These are phyloP conservation scores for Aspergillus chevalieri DNA, from an alignment of 2,329 filamentous ascomycete genomes.

Conservation along the genomic window DNA sequence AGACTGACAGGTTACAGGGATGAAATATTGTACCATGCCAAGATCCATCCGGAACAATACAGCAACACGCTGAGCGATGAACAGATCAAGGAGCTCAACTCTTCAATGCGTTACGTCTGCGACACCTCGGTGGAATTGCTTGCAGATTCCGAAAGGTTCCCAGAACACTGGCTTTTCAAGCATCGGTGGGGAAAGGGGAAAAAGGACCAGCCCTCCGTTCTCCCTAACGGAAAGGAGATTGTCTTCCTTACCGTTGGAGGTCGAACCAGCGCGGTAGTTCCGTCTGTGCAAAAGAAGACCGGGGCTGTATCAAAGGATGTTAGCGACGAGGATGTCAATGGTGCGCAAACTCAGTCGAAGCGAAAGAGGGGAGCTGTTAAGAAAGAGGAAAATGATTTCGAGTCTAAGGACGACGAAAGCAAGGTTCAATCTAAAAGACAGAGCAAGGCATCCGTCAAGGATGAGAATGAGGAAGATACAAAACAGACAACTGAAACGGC, in stretches of 20 bases:
- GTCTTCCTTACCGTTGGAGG: constrained; percentile 84
- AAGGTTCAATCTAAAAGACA: constrained; percentile 21
- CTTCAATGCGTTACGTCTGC: constrained; percentile 71
- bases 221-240: constrained; percentile 82
- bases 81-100: constrained; percentile 66
- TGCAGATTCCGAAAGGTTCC: constrained; percentile 78
- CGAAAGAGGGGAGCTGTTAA: constrained; percentile 26
- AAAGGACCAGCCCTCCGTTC: constrained; percentile 57
- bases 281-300: constrained; percentile 77
- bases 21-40: constrained; percentile 84
- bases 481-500: constrained; percentile 2
- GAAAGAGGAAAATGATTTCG: constrained; percentile 24
- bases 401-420: constrained; percentile 8
- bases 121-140: constrained; percentile 70
- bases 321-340: constrained; percentile 21
- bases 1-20: constrained; percentile 47
- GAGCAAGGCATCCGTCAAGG: constrained; percentile 17
- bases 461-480: constrained; percentile 15
- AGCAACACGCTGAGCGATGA: constrained; percentile 69
- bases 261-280: constrained; percentile 83
- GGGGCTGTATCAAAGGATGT: constrained; percentile 52
- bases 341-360: constrained; percentile 19
- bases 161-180: constrained; percentile 80
- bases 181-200: constrained; percentile 86
- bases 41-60: constrained; percentile 87